Conservation (phyloP, 2,329 filamentous ascomycete genomes). For the Neonectria sp. region DNA sequence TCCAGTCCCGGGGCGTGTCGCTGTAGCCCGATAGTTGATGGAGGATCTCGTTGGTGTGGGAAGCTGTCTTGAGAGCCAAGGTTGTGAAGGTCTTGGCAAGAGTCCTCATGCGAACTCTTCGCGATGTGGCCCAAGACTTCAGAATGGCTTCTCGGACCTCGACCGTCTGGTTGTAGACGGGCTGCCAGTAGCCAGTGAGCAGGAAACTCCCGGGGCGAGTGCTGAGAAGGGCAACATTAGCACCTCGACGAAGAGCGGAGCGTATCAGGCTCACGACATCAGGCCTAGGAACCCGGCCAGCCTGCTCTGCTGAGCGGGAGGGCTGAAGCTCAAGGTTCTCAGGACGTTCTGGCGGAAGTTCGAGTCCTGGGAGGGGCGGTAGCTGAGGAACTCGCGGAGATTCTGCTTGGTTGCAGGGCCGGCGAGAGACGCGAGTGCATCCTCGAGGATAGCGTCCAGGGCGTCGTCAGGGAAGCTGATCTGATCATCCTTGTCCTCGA, state of each 20-base stretch:
- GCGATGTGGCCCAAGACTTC: slow-evolving; percentile 72
- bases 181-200: slow-evolving; percentile 77
- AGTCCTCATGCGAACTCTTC: slow-evolving; percentile 67
- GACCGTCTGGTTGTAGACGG: slow-evolving; percentile 73
- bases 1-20: slow-evolving; percentile 66
- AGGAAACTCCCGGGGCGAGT: slow-evolving; percentile 74
- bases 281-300: slow-evolving; percentile 58
- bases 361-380: slow-evolving; percentile 66
- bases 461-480: slow-evolving; percentile 65
- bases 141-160: slow-evolving; percentile 74
- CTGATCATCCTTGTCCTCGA: slow-evolving; percentile 57
- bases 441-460: slow-evolving; percentile 62
- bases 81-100: slow-evolving; percentile 70
- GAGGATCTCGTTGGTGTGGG: slow-evolving; percentile 70
- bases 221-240: slow-evolving; percentile 55
- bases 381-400: slow-evolving; percentile 67
- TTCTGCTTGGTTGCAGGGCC: slow-evolving; percentile 58
- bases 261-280: slow-evolving; percentile 61
- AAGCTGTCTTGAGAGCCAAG: slow-evolving; percentile 69
- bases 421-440: slow-evolving; percentile 53
- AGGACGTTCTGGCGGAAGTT: slow-evolving; percentile 67
- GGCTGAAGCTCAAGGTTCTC: slow-evolving; percentile 57
- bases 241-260: neutral
- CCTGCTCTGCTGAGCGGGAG: slow-evolving; percentile 51
- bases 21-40: slow-evolving; percentile 70